Percentiles rank a stretch among this genome's conserved stretches.
Conservation (phyloP, 2,329 filamentous ascomycete genomes). For the Ambrosiella xylebori region DNA sequence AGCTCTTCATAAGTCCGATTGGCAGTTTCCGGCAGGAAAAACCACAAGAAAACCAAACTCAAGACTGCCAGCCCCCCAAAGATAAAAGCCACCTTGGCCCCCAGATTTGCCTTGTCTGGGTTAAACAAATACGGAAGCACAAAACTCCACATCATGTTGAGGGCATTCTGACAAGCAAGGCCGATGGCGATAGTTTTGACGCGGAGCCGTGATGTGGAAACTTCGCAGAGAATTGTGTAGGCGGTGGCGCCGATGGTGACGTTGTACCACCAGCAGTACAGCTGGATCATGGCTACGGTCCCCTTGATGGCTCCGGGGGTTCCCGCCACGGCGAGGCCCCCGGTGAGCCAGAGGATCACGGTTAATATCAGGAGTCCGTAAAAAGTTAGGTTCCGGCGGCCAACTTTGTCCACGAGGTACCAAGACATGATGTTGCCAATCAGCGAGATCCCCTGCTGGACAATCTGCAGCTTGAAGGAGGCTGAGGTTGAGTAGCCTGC, state of each 20-base stretch:
- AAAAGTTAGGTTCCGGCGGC: constrained; percentile 19
- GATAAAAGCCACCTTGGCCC: constrained; percentile 20
- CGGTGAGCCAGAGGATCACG: constrained; percentile 24
- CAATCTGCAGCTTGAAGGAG: constrained; percentile 24
- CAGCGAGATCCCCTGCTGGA: constrained; percentile 15
- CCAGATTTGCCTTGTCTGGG: constrained; percentile 18
- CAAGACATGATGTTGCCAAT: constrained; percentile 20
- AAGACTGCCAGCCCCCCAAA: constrained; percentile 22
- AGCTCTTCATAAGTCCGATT: constrained; percentile 9
- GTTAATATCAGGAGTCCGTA: constrained; percentile 20
- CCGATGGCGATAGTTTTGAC: constrained; percentile 24
- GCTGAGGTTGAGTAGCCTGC: constrained; percentile 23
- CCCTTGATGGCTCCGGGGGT: constrained; percentile 15
- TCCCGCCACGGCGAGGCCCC: constrained; percentile 17
- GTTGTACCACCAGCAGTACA: constrained; percentile 18
- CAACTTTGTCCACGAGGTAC: constrained; percentile 20
- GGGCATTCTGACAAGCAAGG: constrained; percentile 18
- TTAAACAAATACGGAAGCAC: constrained; percentile 15
- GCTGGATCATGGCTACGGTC: constrained; percentile 21
- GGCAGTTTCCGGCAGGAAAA: constrained; percentile 11
- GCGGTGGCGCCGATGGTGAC: constrained; percentile 23
- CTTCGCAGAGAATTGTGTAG: constrained; percentile 22
- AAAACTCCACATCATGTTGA: constrained; percentile 13
- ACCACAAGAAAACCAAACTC: constrained; percentile 14
- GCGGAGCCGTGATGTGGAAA: constrained; percentile 20